Conservation (phyloP, 768 basidiomycete species). For the Boletus bicolor region DNA sequence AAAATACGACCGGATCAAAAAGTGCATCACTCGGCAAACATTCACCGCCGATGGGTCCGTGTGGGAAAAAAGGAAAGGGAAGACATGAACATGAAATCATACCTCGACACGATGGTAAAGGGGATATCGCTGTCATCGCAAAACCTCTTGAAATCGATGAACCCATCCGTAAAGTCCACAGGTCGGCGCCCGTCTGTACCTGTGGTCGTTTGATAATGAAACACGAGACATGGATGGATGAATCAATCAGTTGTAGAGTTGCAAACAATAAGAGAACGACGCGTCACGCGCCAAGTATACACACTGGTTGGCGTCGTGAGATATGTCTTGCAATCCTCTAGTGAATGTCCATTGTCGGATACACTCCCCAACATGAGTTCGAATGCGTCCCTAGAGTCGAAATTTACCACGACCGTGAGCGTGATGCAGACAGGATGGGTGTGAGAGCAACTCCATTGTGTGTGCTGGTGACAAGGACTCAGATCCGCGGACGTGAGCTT, state of each 20-base stretch:
- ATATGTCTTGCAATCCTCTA: slow-evolving; percentile 81
- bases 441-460: background rate
- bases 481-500: slow-evolving; percentile 4
- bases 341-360: slow-evolving; percentile 65
- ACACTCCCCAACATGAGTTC: slow-evolving; percentile 83
- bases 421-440: background rate
- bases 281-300: slow-evolving; percentile 18
- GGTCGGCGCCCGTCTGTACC: slow-evolving; percentile 9
- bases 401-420: slow-evolving; percentile 20
- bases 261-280: background rate
- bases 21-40: background rate
- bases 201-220: slow-evolving; percentile 1
- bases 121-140: slow-evolving; percentile 80
- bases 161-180: slow-evolving; percentile 45
- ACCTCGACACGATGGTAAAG: slow-evolving; percentile 92
- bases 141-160: slow-evolving; percentile 84
- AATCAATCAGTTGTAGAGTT: background rate
- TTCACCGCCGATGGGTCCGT: background rate
- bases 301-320: slow-evolving; percentile 58
- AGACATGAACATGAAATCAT: slow-evolving; percentile 7
- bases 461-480: background rate
- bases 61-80: slow-evolving; percentile 7
- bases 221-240: background rate
- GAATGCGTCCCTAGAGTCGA: slow-evolving; percentile 71
- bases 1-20: slow-evolving; percentile 4